phyloP scores from a whole-genome alignment of 2,329 filamentous ascomycete genomes.

The Akanthomyces lecanii region DNA sequence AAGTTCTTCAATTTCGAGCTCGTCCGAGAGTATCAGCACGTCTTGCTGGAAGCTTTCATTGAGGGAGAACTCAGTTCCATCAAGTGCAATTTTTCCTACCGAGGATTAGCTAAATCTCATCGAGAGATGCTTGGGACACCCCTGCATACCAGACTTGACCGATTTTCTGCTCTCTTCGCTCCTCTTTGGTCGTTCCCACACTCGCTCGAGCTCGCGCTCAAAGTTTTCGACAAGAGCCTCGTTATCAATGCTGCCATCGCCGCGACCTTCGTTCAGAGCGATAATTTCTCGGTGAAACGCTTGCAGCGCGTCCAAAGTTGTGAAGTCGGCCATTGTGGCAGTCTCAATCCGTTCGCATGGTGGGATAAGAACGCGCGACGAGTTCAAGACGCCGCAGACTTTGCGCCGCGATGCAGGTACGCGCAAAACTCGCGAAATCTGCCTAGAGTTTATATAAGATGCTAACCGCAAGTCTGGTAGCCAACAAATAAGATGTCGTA shows the following conservation, averaged over 20 bases:
- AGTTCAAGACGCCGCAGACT: background rate
- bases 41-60: slow-evolving; percentile 86
- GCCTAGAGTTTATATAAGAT: background rate
- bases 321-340: slow-evolving; percentile 65
- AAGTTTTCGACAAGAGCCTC: slow-evolving; percentile 66
- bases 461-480: background rate
- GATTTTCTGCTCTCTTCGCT: slow-evolving; percentile 70
- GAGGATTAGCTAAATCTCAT: slow-evolving; percentile 18
- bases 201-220: slow-evolving; percentile 67
- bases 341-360: slow-evolving; percentile 44
- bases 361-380: slow-evolving; percentile 21
- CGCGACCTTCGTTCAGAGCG: slow-evolving; percentile 66
- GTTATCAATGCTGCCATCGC: slow-evolving; percentile 60
- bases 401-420: background rate
- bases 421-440: background rate
- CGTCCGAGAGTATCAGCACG: slow-evolving; percentile 76
- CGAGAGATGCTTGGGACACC: background rate
- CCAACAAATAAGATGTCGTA: background rate
- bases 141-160: slow-evolving; percentile 57
- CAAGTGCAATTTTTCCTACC: slow-evolving; percentile 71
- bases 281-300: slow-evolving; percentile 82
- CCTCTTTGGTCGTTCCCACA: slow-evolving; percentile 68
- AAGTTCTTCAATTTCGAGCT: slow-evolving; percentile 84
- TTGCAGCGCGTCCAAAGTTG: slow-evolving; percentile 72
- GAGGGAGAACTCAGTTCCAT: slow-evolving; percentile 70